Evolutionary conservation across 768 basidiomycete genomes (phyloP), one percentile per base, ranked within the genome.

Genomic region (Leccinum sublutescens): DNA sequence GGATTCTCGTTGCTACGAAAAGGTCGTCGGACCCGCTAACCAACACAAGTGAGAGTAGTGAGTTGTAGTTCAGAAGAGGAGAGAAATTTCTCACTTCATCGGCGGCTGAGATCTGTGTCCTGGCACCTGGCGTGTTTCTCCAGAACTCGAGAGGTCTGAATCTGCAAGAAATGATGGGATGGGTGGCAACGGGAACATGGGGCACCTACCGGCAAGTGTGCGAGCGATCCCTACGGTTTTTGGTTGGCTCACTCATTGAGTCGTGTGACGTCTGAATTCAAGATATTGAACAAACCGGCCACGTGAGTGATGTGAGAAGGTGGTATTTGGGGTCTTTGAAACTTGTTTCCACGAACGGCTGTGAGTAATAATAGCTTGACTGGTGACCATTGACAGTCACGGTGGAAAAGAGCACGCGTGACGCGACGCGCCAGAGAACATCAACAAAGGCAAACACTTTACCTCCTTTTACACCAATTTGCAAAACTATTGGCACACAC

Each of bases 151-250:
- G 5, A 9, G 1, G 0, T 64, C 56, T 61, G 31, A 33, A 60
- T 27, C 27, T 27, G 27, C 27, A 27, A 27, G 27, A 27, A 27
- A 27, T 27, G 27, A 27, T 27, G 27, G 31, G 21, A 54, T 48
- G 40, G 47, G 50, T 29, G 50, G 34, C 33, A 43, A 65, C 52
- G 4, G 43, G 43, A 10, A 47, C 21, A 27, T n/a, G 45, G 51
- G n/a, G n/a, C 5, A 59, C 71, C 62, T 58, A 68, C 72, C 15
- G 9, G 4, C 61, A 53, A 38, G 52, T 21, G 53, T 50, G 57
- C 11, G 74, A 73, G 48, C 71, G 71, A 48, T 74, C 73, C 66
- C 73, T 74, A 51, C 60, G 50, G 63, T 68, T 71, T 31, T 27
- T 27, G 27, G 27, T 27, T 27, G 69, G 63, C 3, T 33, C 55